A percentile compares a stretch with the other conserved stretches of the same genome.
These are phyloP conservation scores for Cucurbitaria berberidis DNA, from an alignment of 2,329 filamentous ascomycete genomes.

Conservation along the genomic window DNA sequence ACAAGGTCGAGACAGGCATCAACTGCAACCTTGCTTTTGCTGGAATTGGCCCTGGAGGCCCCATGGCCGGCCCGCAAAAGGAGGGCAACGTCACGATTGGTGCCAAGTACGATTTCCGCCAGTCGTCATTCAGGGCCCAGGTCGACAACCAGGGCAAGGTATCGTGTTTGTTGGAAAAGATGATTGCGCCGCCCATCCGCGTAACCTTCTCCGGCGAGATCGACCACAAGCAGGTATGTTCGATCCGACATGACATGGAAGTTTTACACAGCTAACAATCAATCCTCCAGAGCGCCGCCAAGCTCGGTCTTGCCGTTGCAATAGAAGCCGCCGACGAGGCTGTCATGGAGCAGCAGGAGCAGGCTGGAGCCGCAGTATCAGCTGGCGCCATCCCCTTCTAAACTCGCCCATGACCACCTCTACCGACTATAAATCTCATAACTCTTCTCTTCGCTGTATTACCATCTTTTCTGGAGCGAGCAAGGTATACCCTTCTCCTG, in stretches of 20 bases:
- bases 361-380: slow-evolving; percentile 29
- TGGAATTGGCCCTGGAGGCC: slow-evolving; percentile 62
- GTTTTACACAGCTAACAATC: slow-evolving; percentile 29
- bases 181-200: slow-evolving; percentile 87
- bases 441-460: slow-evolving; percentile 51
- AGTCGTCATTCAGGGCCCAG: slow-evolving; percentile 93
- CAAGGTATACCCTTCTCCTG: slow-evolving; percentile 22
- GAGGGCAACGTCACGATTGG: slow-evolving; percentile 91
- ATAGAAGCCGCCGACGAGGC: slow-evolving; percentile 51
- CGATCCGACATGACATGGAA: neutral
- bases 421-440: slow-evolving; percentile 45
- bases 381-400: slow-evolving; percentile 50
- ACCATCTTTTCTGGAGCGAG: slow-evolving; percentile 44
- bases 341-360: slow-evolving; percentile 51
- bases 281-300: slow-evolving; percentile 78
- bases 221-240: slow-evolving; percentile 89
- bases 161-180: slow-evolving; percentile 91
- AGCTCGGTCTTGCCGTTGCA: slow-evolving; percentile 92
- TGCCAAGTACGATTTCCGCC: slow-evolving; percentile 98
- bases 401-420: slow-evolving; percentile 24
- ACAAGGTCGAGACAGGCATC: slow-evolving; percentile 95
- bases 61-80: slow-evolving; percentile 74
- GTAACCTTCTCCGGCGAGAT: slow-evolving; percentile 97
- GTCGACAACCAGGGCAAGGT: slow-evolving; percentile 95
- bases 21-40: slow-evolving; percentile 89